Base-by-base conservation (phyloP, 2,329 filamentous ascomycete genomes). In the Diaporthe ilicicola region DNA sequence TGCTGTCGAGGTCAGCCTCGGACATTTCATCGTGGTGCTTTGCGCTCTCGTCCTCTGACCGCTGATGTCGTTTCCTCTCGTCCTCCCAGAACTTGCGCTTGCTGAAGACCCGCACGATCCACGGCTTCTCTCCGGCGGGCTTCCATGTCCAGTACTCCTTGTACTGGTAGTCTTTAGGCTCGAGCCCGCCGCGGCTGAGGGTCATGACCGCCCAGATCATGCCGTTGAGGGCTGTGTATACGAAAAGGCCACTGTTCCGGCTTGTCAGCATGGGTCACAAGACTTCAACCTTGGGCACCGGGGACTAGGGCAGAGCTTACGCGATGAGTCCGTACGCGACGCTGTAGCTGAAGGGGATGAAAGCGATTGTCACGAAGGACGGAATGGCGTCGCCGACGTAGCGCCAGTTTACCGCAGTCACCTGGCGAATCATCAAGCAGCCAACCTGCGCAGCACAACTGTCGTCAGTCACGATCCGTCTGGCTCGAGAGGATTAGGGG, bases 341-440 rank as follows among this genome's bases (percentile, higher is more conserved):
- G 65, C 90, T 93, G 85, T 94, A 94, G 74, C 90, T 93, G 78
- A 94, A 93, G 0, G 92, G 92, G 83, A 94, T 94, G 68, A 93
- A 88, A 1, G 89, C 88, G 75, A 94, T 89, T 5, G 92, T 93
- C 39, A 94, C 85, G 80, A 94, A 94, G 0, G 92, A 93, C 0
- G 92, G 92, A 3, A 94, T 84, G 0, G 92, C 90, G 73, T 94
- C 92, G 62, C 92, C 92, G 66, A 93, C 89, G 75, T 93, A 94
- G 24, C 85, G 83, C 92, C 92, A 94, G 81, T 94, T 94, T 81
- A 94, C 90, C 67, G 91, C 88, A 24, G 88, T 90, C 67, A 93
- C 91, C 76, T 93, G 91, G 10, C 91, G 90, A 74, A 93, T 91
- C 92, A 94, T 94, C 81, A 94, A 86, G 75, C 91, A 93, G 4